Evolutionary conservation across 768 basidiomycete genomes (phyloP).

Genomic region (Omphalotus guepiniiformis): DNA sequence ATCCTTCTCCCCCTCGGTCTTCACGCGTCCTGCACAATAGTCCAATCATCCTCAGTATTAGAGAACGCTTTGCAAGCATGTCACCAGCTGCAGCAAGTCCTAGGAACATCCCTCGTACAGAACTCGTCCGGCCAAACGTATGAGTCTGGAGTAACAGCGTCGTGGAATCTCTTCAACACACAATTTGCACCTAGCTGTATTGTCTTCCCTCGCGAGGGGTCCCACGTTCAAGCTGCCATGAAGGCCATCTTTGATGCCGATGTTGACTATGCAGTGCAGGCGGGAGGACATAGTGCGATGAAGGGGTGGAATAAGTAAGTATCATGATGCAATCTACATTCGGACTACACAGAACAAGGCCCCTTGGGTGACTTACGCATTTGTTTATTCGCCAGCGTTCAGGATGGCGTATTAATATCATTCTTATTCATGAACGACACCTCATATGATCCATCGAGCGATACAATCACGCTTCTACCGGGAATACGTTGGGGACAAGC

Average conservation of each 20-base stretch:
- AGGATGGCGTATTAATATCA: slow-evolving; percentile 8
- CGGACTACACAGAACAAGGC: too few relatives aligned
- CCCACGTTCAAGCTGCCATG: slow-evolving; percentile 20
- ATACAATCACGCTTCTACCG: slow-evolving; percentile 8
- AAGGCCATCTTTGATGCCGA: slow-evolving; percentile 14
- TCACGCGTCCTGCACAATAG: too few relatives aligned
- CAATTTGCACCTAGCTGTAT: slow-evolving; percentile 17
- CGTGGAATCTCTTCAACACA: slow-evolving; percentile 17
- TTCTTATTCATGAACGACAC: slow-evolving; percentile 9
- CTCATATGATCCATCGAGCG: slow-evolving; percentile 4
- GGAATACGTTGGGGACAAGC: slow-evolving; percentile 10
- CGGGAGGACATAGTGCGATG: slow-evolving; percentile 22
- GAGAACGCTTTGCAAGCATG: background rate
- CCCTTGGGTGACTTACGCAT: too few relatives aligned
- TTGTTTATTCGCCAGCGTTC: background rate
- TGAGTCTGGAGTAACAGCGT: slow-evolving; percentile 1
- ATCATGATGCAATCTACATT: background rate
- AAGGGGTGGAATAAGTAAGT: slow-evolving; percentile 12
- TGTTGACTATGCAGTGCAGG: slow-evolving; percentile 19
- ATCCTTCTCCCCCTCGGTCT: too few relatives aligned
- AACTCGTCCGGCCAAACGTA: background rate
- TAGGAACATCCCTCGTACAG: slow-evolving; percentile 1
- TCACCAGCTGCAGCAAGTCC: background rate
- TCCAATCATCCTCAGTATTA: background rate
- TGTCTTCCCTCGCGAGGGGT: slow-evolving; percentile 14